A percentile compares a stretch with the other conserved stretches of the same genome.
These are phyloP conservation scores for Tolypocladium capitatum DNA, from an alignment of 2,329 filamentous ascomycete species.

Conservation along the genomic window DNA sequence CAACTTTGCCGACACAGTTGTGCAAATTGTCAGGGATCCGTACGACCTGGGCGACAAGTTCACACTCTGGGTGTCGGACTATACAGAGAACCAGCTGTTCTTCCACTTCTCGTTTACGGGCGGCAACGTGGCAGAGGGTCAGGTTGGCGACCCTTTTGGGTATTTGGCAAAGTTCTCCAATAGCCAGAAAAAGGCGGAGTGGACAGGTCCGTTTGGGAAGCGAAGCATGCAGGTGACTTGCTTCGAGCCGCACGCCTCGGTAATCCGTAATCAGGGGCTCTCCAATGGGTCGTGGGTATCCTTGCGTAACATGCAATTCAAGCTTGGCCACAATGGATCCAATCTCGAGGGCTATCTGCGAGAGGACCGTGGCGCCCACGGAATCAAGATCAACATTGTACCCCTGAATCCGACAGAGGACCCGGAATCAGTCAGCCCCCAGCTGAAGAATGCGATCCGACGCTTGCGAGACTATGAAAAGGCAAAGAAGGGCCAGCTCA, in stretches of 20 bases:
- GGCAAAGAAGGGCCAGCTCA: slow-evolving; percentile 25
- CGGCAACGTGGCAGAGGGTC: slow-evolving; percentile 16
- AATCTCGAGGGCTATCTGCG: slow-evolving; percentile 63
- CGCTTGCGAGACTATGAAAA: slow-evolving; percentile 54
- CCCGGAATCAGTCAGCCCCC: slow-evolving; percentile 28
- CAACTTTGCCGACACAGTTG: slow-evolving; percentile 56
- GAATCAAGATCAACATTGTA: slow-evolving; percentile 42
- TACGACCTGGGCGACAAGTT: slow-evolving; percentile 30
- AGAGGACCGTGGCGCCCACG: slow-evolving; percentile 34
- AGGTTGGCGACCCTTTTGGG: slow-evolving; percentile 41
- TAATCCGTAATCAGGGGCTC: slow-evolving; percentile 38
- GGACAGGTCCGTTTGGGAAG: slow-evolving; percentile 64
- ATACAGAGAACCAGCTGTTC: slow-evolving; percentile 57
- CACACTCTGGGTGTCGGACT: slow-evolving; percentile 69
- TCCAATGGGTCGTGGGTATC: slow-evolving; percentile 47
- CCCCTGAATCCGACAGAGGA: slow-evolving; percentile 29
- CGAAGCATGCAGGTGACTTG: slow-evolving; percentile 58
- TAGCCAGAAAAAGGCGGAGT: slow-evolving; percentile 23
- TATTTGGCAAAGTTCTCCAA: slow-evolving; percentile 28
- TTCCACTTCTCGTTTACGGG: slow-evolving; percentile 31
- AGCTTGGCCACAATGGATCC: slow-evolving; percentile 32
- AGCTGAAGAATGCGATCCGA: slow-evolving; percentile 42
- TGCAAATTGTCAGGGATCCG: slow-evolving; percentile 49
- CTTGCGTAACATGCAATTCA: slow-evolving; percentile 62
- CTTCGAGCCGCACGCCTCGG: slow-evolving; percentile 53